Evolutionary conservation across 768 basidiomycete species (phyloP).

Genomic region (Scleroderma citrinum): DNA sequence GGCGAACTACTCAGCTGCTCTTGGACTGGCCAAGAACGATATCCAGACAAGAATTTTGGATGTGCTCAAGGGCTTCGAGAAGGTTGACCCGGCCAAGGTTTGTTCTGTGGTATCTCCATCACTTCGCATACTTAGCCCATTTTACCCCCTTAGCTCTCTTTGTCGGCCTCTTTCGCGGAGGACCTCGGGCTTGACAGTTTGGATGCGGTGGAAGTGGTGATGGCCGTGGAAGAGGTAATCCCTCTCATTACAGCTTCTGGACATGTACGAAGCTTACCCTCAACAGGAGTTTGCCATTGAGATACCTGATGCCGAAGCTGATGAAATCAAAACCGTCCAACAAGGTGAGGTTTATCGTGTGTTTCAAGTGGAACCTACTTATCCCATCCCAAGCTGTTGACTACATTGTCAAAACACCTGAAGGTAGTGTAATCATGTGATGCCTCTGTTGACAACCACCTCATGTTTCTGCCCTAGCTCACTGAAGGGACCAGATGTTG

Average conservation of each 20-base stretch:
- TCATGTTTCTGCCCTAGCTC: slow-evolving; percentile 34
- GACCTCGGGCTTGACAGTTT: slow-evolving; percentile 76
- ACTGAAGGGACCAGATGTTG: slow-evolving; percentile 29
- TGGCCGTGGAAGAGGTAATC: slow-evolving; percentile 92
- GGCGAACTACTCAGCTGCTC: slow-evolving; percentile 25
- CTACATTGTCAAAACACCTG: slow-evolving; percentile 90
- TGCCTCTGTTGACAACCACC: background rate
- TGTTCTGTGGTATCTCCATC: background rate
- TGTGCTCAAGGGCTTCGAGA: slow-evolving; percentile 28
- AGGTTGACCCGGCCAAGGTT: slow-evolving; percentile 25
- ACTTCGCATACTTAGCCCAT: background rate
- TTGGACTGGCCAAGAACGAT: slow-evolving; percentile 17
- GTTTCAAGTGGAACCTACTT: background rate
- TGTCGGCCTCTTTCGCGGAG: slow-evolving; percentile 48
- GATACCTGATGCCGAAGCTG: slow-evolving; percentile 96
- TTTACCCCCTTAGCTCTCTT: slow-evolving; percentile 49
- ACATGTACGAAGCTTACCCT: background rate
- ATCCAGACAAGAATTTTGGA: slow-evolving; percentile 22
- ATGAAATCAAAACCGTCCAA: slow-evolving; percentile 85
- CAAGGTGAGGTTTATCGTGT: slow-evolving; percentile 57
- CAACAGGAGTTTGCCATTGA: slow-evolving; percentile 91
- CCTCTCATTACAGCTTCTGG: slow-evolving; percentile 3
- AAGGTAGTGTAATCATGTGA: slow-evolving; percentile 42
- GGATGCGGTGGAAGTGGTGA: slow-evolving; percentile 96
- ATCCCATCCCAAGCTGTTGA: slow-evolving; percentile 65